Evolutionary conservation across 495 filamentous ascomycete species (phyloP), one percentile per base, ranked within the genome.

Genomic region (Aspergillus panamensis): DNA sequence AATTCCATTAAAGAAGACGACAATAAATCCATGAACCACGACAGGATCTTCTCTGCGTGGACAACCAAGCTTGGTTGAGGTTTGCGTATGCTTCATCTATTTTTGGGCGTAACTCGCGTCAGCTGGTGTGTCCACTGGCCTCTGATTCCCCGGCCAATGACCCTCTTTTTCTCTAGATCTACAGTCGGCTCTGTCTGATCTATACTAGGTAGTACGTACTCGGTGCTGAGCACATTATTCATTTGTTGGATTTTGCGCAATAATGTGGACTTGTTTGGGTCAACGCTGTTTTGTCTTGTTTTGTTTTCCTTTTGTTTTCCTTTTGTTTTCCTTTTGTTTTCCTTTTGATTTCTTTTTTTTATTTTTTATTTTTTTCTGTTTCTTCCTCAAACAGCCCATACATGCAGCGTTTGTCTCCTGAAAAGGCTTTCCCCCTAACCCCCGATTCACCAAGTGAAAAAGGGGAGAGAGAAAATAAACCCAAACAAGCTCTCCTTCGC

Each of bases 61-160:
- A 51, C 3, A 47, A 48, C 32, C 19, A 50, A 42, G 48, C 37
- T 37, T 35, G 35, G 32, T 20, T 44, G 55, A 61, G 55, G 64
- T 63, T 61, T 63, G 64, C 64, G 64, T 66, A 66, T 66, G 64
- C 64, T 37, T 49, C 48, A 17, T 40, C 55, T 61, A 61, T 66
- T 63, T 63, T 63, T 62, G 58, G 58, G 19, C 5, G 55, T 39
- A 21, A 47, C 45, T 56, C 48, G 47, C 53, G 60, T 56, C 59
- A 51, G 53, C 55, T 51, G 51, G 19, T 5, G 51, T 30, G 5
- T 52, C 54, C 48, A 51, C 39, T 49, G 17, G 32, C 40, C 48
- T 33, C 30, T 42, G 35, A 20, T 10, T 19, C n/a, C 19, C 16
- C 33, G 31, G 44, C 57, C 57, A 59, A 59, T 59, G 19, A 37